Conservation (phyloP, 1,139 yeast genomes). For the Candida glucosophila region DNA sequence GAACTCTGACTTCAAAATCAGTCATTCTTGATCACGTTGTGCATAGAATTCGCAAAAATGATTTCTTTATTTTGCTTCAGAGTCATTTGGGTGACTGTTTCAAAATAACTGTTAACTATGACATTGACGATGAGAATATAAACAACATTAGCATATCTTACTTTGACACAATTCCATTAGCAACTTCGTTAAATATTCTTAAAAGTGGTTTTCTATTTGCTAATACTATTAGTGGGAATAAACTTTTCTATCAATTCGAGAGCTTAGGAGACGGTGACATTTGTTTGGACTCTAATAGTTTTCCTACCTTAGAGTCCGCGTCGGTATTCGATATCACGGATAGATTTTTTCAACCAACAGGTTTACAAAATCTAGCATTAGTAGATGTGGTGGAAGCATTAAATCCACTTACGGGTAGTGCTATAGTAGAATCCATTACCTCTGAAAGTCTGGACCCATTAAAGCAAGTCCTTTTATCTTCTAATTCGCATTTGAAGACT, state of each 20-base stretch:
- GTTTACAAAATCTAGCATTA: constrained; percentile 48
- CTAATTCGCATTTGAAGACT: constrained; percentile 38
- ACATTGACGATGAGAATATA: constrained; percentile 33
- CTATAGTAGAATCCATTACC: constrained; percentile 26
- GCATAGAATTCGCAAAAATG: constrained; percentile 51
- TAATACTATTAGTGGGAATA: constrained; percentile 55
- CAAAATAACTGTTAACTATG: constrained; percentile 46
- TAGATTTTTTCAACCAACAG: constrained; percentile 14
- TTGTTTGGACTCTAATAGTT: constrained; percentile 11
- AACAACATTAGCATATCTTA: constrained; percentile 30
- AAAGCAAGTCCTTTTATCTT: constrained; percentile 22
- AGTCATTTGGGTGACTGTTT: constrained; percentile 69
- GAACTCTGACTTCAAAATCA: constrained; percentile 21
- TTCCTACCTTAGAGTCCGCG: constrained; percentile 3
- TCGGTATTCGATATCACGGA: constrained; percentile 1
- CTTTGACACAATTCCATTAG: constrained; percentile 67
- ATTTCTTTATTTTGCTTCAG: constrained; percentile 69
- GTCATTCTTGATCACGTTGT: constrained; percentile 49
- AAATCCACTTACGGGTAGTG: constrained; percentile 50
- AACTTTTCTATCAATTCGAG: constrained; percentile 66
- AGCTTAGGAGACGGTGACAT: constrained; percentile 49
- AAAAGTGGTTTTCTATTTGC: constrained; percentile 73
- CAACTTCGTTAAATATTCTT: constrained; percentile 49
- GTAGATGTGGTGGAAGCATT: constrained; percentile 46
- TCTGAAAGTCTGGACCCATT: constrained; percentile 28